Evolutionary conservation across 768 basidiomycete species (phyloP).

Genomic region (Mycena alexandri): DNA sequence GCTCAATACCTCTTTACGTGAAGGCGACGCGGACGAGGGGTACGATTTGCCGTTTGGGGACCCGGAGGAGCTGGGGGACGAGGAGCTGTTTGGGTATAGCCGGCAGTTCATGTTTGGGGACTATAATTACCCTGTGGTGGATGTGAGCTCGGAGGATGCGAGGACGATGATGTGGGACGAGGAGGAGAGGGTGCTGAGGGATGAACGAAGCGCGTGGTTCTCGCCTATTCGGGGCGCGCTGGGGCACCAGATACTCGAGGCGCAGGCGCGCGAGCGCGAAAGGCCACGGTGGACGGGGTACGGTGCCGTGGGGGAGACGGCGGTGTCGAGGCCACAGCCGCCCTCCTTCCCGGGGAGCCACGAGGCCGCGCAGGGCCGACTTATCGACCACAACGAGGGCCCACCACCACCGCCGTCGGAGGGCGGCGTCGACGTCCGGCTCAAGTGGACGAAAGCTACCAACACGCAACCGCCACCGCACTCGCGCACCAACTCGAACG

Average conservation of each 20-base stretch:
- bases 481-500: slow-evolving; percentile 34
- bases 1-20: slow-evolving; percentile 15
- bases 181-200: slow-evolving; percentile 85
- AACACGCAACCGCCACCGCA: slow-evolving; percentile 33
- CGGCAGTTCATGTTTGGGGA: slow-evolving; percentile 89
- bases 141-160: slow-evolving; percentile 85
- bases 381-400: slow-evolving; percentile 64
- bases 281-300: slow-evolving; percentile 66
- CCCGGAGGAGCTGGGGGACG: slow-evolving; percentile 72
- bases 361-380: slow-evolving; percentile 39
- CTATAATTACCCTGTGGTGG: slow-evolving; percentile 91
- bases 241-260: slow-evolving; percentile 55
- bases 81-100: slow-evolving; percentile 81
- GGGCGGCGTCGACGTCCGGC: slow-evolving; percentile 52
- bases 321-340: slow-evolving; percentile 30
- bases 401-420: slow-evolving; percentile 37
- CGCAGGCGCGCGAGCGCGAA: slow-evolving; percentile 39
- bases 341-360: not conserved
- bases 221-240: slow-evolving; percentile 65
- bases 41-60: slow-evolving; percentile 78
- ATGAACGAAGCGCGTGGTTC: slow-evolving; percentile 81
- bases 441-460: slow-evolving; percentile 58
- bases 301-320: slow-evolving; percentile 61
- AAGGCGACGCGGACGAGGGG: slow-evolving; percentile 51
- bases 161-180: slow-evolving; percentile 79